These are phyloP conservation scores for Saccharomyces paradoxus DNA, from an alignment of 805 yeast species.

Conservation along the genomic window DNA sequence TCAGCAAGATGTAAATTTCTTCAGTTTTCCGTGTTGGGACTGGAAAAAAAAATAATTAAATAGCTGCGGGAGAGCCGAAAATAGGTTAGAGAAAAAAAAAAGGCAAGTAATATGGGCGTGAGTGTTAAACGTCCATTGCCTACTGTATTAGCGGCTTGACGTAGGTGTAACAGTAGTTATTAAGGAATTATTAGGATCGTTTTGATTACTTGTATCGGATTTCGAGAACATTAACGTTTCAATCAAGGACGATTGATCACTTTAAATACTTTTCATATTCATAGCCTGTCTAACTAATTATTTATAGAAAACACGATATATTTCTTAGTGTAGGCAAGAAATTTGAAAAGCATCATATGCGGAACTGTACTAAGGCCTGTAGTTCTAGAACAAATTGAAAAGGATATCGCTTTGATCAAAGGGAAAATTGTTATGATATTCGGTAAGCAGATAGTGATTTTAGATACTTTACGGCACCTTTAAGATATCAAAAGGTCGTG, in stretches of 20 bases:
- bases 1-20: neutral
- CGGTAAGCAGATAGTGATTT: neutral
- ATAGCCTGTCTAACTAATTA: neutral
- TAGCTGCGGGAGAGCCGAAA: neutral
- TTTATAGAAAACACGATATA: neutral
- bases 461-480: no score
- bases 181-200: neutral
- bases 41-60: neutral
- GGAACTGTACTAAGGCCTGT: neutral
- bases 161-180: neutral
- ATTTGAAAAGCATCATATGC: neutral
- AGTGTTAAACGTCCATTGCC: neutral
- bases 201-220: neutral
- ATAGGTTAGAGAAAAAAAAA: neutral
- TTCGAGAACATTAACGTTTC: neutral
- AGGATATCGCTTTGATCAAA: neutral
- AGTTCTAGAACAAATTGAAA: neutral
- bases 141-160: neutral
- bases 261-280: neutral
- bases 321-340: neutral
- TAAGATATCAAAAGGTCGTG: no score
- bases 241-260: neutral
- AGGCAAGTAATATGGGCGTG: neutral
- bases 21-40: neutral
- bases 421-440: neutral